These are phyloP conservation scores for Allium cepa DNA, from an alignment of 106 monocot genomes.

Conservation along the genomic window DNA sequence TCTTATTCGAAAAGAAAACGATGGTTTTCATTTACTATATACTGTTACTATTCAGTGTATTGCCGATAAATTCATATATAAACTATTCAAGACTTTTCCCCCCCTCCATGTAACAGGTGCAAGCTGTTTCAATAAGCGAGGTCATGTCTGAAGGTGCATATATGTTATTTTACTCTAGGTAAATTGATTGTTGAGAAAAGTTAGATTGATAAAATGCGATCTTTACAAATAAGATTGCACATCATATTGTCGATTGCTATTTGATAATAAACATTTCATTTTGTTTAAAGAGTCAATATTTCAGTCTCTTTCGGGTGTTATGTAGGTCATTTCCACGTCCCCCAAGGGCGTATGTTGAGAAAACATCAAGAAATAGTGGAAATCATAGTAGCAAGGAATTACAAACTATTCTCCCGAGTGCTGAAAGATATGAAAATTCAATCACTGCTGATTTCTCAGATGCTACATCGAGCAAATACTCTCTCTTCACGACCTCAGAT, in stretches of 20 bases:
- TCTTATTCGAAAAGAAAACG: neutral
- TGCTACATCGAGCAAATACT: conserved; percentile 86
- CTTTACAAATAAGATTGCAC: too few relatives aligned
- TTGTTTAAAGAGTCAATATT: too few relatives aligned
- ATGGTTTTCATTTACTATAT: neutral
- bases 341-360: conserved; percentile 41
- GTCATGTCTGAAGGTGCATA: conserved; percentile 99
- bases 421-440: conserved; percentile 16
- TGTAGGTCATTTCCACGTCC: conserved; percentile 80
- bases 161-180: conserved; percentile 96
- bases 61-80: neutral
- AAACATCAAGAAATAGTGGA: neutral
- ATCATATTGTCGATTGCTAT: too few relatives aligned
- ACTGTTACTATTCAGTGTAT: neutral
- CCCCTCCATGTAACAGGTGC: conserved; percentile 38
- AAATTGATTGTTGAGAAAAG: neutral
- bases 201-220: too few relatives aligned
- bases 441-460: conserved; percentile 59
- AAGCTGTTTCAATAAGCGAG: conserved; percentile 58
- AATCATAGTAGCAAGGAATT: too few relatives aligned
- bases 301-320: too few relatives aligned
- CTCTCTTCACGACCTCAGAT: conserved; percentile 92
- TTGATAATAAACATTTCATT: too few relatives aligned
- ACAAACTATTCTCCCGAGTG: neutral
- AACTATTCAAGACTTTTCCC: neutral